Conservation (phyloP, 495 filamentous ascomycete genomes). For the Choiromyces venosus region DNA sequence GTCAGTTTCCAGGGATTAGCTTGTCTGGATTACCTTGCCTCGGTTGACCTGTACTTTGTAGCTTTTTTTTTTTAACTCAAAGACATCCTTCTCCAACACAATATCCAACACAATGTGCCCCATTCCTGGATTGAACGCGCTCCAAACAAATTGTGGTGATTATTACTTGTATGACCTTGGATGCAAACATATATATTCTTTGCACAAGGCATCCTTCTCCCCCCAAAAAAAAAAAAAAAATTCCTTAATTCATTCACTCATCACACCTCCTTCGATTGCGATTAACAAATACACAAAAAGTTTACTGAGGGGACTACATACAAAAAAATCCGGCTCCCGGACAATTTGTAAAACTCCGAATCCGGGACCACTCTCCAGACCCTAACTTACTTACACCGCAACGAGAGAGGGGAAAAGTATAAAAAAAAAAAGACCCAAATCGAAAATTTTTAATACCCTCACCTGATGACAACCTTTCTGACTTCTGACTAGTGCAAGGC, state of each 20-base stretch:
- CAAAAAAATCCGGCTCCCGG: neutral
- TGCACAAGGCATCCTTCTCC: neutral
- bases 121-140: neutral
- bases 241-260: neutral
- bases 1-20: conserved; percentile 6
- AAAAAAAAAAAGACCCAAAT: neutral
- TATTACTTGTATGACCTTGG: neutral
- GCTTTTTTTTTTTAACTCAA: neutral
- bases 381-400: neutral
- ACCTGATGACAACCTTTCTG: neutral
- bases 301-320: neutral
- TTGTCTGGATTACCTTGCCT: conserved; percentile 4
- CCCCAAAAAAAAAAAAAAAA: no score
- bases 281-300: neutral
- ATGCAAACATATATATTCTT: no score
- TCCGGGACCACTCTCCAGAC: neutral
- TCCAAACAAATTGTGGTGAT: neutral
- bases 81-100: neutral
- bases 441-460: no score
- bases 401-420: neutral
- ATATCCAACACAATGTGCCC: neutral
- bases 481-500: neutral
- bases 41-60: neutral
- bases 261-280: neutral
- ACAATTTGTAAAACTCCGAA: neutral